Conservation (phyloP, 495 filamentous ascomycete species). For the Penicillium subrubescens region DNA sequence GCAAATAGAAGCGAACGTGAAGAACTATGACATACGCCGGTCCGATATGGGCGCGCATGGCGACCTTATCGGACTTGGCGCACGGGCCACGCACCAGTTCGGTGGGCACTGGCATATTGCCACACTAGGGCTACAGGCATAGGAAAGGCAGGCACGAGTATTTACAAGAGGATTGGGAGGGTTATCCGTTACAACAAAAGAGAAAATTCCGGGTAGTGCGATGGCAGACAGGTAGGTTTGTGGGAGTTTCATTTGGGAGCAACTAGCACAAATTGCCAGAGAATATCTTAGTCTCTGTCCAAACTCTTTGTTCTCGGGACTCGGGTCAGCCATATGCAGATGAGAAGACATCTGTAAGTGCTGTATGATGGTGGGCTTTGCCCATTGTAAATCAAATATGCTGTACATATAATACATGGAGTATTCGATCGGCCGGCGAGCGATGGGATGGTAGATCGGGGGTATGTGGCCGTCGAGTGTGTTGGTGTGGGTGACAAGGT, state of each 20-base stretch:
- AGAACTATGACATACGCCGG: slow-evolving; percentile 37
- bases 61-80: slow-evolving; percentile 25
- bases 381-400: slow-evolving; percentile 18
- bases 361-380: neutral
- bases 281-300: neutral
- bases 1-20: slow-evolving; percentile 16
- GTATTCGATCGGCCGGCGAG: slow-evolving; percentile 29
- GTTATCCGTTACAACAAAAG: neutral
- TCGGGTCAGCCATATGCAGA: neutral
- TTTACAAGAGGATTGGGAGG: neutral
- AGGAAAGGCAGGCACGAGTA: neutral
- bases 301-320: neutral
- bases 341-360: neutral
- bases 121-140: slow-evolving; percentile 15
- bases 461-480: neutral
- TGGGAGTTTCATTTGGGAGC: neutral
- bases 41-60: slow-evolving; percentile 25
- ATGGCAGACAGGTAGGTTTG: neutral
- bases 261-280: neutral
- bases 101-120: neutral
- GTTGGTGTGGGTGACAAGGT: neutral
- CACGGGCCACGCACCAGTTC: slow-evolving; percentile 21
- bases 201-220: neutral
- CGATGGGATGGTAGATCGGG: slow-evolving; percentile 14
- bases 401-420: slow-evolving; percentile 34